phyloP scores from a whole-genome alignment of 805 yeast species.

The Cephaloascus fragrans region DNA sequence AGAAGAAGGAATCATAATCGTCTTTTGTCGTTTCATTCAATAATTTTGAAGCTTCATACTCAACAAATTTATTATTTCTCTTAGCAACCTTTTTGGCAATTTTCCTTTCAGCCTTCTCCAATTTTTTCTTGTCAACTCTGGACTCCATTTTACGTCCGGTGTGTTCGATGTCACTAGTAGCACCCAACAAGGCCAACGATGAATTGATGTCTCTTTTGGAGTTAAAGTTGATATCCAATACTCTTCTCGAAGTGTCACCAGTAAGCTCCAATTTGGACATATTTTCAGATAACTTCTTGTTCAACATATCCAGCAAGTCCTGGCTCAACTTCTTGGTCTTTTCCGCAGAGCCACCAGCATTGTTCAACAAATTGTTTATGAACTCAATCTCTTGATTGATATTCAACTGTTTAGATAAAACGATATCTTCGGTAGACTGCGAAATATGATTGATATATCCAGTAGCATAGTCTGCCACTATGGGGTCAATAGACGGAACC shows the following conservation, averaged over 20 bases:
- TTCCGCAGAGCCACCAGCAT: conserved; percentile 72
- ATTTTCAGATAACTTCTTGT: conserved; percentile 49
- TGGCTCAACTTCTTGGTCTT: conserved; percentile 42
- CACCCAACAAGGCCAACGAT: conserved; percentile 68
- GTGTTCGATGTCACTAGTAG: conserved; percentile 79
- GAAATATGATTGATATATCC: conserved; percentile 84
- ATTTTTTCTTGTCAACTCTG: conserved; percentile 90
- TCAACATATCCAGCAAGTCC: conserved; percentile 37
- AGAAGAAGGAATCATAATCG: conserved; percentile 90
- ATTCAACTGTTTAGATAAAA: conserved; percentile 64
- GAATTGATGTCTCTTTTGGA: conserved; percentile 65
- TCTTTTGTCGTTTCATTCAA: conserved; percentile 53
- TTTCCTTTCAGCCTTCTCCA: conserved; percentile 95
- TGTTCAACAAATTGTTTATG: conserved; percentile 50
- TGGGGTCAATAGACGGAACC: conserved; percentile 75
- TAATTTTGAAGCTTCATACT: conserved; percentile 91
- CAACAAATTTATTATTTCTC: conserved; percentile 70
- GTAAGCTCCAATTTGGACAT: conserved; percentile 68
- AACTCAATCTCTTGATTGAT: conserved; percentile 60
- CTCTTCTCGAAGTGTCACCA: conserved; percentile 82
- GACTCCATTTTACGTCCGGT: conserved; percentile 88
- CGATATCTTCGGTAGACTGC: conserved; percentile 71
- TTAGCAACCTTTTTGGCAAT: conserved; percentile 96
- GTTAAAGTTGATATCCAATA: conserved; percentile 68
- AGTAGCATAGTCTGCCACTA: conserved; percentile 81